phyloP scores from a whole-genome alignment of 352 stramenopile species.

The Phytophthora parvispora region DNA sequence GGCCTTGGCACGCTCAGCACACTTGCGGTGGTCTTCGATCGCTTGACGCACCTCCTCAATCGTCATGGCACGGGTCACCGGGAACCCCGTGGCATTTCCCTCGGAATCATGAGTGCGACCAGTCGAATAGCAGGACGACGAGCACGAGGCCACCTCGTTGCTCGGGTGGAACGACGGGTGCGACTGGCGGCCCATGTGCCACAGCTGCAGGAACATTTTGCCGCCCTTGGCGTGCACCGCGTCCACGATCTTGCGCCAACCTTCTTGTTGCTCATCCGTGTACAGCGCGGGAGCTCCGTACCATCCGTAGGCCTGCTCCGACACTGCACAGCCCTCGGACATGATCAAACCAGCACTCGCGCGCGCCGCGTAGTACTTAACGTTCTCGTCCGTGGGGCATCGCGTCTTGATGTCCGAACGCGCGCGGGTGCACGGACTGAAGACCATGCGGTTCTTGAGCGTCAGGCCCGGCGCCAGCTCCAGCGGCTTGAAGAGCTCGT shows the following conservation, averaged over 20 bases:
- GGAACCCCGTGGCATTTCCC: slow-evolving; percentile 34
- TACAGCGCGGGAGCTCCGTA: slow-evolving; percentile 55
- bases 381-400: slow-evolving; percentile 38
- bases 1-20: slow-evolving; percentile 62
- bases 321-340: slow-evolving; percentile 34
- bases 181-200: slow-evolving; percentile 73
- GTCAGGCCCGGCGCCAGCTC: slow-evolving; percentile 35
- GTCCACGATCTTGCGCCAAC: slow-evolving; percentile 30
- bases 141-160: slow-evolving; percentile 55
- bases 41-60: slow-evolving; percentile 73
- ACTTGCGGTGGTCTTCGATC: slow-evolving; percentile 74
- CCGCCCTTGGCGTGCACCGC: slow-evolving; percentile 24
- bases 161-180: slow-evolving; percentile 41
- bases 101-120: slow-evolving; percentile 41
- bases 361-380: slow-evolving; percentile 41
- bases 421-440: slow-evolving; percentile 49
- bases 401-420: slow-evolving; percentile 36
- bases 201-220: slow-evolving; percentile 81
- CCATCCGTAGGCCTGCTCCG: slow-evolving; percentile 39
- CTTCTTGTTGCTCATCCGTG: slow-evolving; percentile 31
- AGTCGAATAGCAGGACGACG: slow-evolving; percentile 44
- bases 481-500: slow-evolving; percentile 54
- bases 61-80: slow-evolving; percentile 61
- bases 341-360: slow-evolving; percentile 36
- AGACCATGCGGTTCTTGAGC: slow-evolving; percentile 57